Conservation (phyloP, 371 early-diverging fungal genomes). For the Caulochytrium protostelioides region DNA sequence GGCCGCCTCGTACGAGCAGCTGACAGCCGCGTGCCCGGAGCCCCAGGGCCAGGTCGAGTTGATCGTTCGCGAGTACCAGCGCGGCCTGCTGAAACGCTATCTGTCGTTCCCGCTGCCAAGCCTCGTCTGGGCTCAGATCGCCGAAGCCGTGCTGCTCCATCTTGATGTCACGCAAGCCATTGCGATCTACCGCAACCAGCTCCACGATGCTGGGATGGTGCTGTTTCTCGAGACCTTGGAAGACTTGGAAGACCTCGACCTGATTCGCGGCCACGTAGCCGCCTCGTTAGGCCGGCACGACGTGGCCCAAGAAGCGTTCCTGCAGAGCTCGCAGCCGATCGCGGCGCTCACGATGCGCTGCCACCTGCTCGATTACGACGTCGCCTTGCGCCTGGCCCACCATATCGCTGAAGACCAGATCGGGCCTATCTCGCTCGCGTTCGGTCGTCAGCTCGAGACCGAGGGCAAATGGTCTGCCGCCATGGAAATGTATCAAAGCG, state of each 20-base stretch:
- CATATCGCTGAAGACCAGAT: conserved; percentile 16
- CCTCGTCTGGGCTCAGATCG: too few species aligned
- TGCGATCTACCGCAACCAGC: conserved; percentile 17
- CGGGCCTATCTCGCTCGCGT: conserved; percentile 15
- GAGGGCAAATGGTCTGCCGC: conserved; percentile 19
- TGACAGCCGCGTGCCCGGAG: too few species aligned
- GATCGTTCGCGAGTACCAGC: too few species aligned
- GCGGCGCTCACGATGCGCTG: conserved; percentile 18
- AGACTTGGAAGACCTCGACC: conserved; percentile 11
- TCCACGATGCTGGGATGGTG: conserved; percentile 19
- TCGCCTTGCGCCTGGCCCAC: conserved; percentile 19
- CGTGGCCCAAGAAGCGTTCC: conserved; percentile 21
- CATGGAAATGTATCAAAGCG: conserved; percentile 17
- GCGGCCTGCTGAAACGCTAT: too few species aligned
- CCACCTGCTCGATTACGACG: conserved; percentile 25
- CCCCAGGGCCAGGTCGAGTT: too few species aligned
- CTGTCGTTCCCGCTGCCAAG: too few species aligned
- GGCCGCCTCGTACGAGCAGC: too few species aligned
- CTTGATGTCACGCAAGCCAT: conserved; percentile 18
- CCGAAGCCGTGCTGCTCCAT: conserved; percentile 13
- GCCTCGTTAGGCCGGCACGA: conserved; percentile 16
- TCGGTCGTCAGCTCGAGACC: conserved; percentile 21
- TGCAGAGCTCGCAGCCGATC: conserved; percentile 12
- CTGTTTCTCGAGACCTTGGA: conserved; percentile 12
- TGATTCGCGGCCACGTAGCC: conserved; percentile 17